Conservation (phyloP, 1,284 basidiomycete genomes). For the Ustanciosporium gigantosporum region DNA sequence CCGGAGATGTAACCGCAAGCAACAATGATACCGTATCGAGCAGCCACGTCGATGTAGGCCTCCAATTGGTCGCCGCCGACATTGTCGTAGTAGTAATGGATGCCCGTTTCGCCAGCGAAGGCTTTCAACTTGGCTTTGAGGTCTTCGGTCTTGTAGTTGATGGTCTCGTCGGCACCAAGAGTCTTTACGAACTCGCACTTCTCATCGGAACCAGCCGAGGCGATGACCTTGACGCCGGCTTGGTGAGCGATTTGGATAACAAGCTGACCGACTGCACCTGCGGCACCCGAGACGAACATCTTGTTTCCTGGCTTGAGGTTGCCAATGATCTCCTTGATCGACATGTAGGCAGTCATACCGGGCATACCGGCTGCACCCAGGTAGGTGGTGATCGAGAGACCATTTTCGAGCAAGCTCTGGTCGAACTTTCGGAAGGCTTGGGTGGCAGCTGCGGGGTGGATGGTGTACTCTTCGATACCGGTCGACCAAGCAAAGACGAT, state of each 20-base stretch:
- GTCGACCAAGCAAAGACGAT: conserved; percentile 20
- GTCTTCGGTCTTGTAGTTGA: conserved; percentile 79
- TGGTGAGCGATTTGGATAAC: conserved; percentile 66
- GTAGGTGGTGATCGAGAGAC: conserved; percentile 46
- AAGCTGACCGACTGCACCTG: conserved; percentile 58
- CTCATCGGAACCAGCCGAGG: conserved; percentile 75
- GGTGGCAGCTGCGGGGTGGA: conserved; percentile 6
- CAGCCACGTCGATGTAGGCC: conserved; percentile 33
- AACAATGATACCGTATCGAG: conserved; percentile 40
- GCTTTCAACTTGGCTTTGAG: conserved; percentile 62
- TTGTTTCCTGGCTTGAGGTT: conserved; percentile 41
- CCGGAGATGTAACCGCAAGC: conserved; percentile 41
- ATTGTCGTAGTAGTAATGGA: conserved; percentile 48
- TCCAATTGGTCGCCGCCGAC: conserved; percentile 47
- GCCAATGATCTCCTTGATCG: conserved; percentile 52
- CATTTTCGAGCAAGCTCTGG: conserved; percentile 5
- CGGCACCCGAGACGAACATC: conserved; percentile 52
- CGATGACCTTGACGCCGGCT: conserved; percentile 72
- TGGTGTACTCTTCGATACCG: conserved; percentile 31
- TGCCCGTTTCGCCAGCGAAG: conserved; percentile 35
- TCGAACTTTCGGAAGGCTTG: conserved; percentile 24
- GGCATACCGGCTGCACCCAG: conserved; percentile 60
- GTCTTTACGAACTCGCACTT: conserved; percentile 84
- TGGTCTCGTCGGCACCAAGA: conserved; percentile 77
- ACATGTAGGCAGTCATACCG: conserved; percentile 58